Evolutionary conservation across 495 filamentous ascomycete genomes (phyloP).

Genomic region (Penicillium flavigenum): DNA sequence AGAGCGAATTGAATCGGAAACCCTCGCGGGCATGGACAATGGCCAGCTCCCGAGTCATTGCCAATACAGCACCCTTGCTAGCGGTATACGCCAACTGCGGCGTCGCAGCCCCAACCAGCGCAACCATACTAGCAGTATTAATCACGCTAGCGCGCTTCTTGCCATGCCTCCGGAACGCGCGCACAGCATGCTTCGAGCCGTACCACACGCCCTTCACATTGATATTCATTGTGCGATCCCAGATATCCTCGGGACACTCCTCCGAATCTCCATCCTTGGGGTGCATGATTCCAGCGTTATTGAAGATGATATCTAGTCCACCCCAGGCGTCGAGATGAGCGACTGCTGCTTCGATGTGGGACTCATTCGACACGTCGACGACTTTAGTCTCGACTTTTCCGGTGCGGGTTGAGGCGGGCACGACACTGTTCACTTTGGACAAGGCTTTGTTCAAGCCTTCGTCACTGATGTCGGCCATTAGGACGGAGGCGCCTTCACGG

Average conservation of each 20-base stretch:
- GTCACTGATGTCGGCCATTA: constrained; percentile 79
- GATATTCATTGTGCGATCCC: constrained; percentile 90
- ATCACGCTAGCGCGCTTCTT: constrained; percentile 83
- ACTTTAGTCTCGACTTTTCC: constrained; percentile 54
- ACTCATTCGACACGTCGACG: constrained; percentile 66
- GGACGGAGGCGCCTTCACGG: constrained; percentile 80
- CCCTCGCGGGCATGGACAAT: constrained; percentile 85
- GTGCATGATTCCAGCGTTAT: constrained; percentile 99
- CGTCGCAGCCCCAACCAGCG: constrained; percentile 88
- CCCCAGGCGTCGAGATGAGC: constrained; percentile 76
- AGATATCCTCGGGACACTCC: constrained; percentile 82
- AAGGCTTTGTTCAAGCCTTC: constrained; percentile 68
- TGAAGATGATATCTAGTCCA: constrained; percentile 94
- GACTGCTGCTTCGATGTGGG: constrained; percentile 67
- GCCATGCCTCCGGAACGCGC: constrained; percentile 72
- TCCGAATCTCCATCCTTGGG: constrained; percentile 80
- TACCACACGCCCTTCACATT: constrained; percentile 99
- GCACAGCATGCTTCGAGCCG: constrained; percentile 88
- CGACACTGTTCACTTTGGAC: constrained; percentile 64
- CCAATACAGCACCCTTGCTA: constrained; percentile 90
- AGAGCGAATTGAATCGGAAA: constrained; percentile 85
- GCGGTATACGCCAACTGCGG: constrained; percentile 96
- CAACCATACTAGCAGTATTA: constrained; percentile 93
- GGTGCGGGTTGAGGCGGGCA: constrained; percentile 56
- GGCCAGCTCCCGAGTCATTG: constrained; percentile 76